A percentile compares a stretch with the other conserved stretches of the same genome.
phyloP scores from a whole-genome alignment of 139 green algal species.

The Auxenochlorella protothecoides region DNA sequence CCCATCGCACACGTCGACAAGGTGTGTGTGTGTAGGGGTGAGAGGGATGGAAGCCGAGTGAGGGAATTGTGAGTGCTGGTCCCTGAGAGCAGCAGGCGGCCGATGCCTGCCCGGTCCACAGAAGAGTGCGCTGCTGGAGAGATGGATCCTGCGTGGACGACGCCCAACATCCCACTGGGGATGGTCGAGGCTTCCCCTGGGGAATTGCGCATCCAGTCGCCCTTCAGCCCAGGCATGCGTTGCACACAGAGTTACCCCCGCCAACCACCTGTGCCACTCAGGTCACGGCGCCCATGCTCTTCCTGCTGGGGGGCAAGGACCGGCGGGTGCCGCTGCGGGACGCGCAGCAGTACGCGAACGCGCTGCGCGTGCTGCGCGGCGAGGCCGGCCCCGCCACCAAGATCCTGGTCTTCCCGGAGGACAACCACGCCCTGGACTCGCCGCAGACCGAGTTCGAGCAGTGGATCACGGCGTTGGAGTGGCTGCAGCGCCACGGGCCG shows the following conservation, averaged over 20 bases:
- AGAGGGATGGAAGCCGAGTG: too few species aligned
- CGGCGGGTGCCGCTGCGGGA: conserved; percentile 44
- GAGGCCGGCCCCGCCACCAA: conserved; percentile 23
- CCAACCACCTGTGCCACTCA: conserved; percentile 17
- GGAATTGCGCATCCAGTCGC: too few species aligned
- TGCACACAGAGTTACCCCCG: too few species aligned
- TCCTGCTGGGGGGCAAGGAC: conserved; percentile 80
- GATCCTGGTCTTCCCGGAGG: conserved; percentile 73
- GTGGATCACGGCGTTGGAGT: conserved; percentile 55
- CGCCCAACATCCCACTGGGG: too few species aligned
- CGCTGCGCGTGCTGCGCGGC: conserved; percentile 30
- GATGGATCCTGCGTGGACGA: too few species aligned
- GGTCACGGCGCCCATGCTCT: conserved; percentile 61
- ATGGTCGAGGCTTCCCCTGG: too few species aligned
- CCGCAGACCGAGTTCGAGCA: conserved; percentile 85
- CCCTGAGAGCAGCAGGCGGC: too few species aligned
- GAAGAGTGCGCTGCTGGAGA: too few species aligned
- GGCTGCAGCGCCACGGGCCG: conserved; percentile 36
- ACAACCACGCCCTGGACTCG: conserved; percentile 76
- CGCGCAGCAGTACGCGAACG: conserved; percentile 57
- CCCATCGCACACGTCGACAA: conserved; percentile 56
- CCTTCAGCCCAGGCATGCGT: too few species aligned
- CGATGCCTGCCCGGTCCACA: too few species aligned
- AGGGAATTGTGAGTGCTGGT: too few species aligned
- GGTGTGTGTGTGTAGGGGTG: conserved; percentile 11